Evolutionary conservation across 306 rosid species (phyloP), one percentile per base, ranked within the genome.

Genomic region (Gynostemma pentaphyllum): DNA sequence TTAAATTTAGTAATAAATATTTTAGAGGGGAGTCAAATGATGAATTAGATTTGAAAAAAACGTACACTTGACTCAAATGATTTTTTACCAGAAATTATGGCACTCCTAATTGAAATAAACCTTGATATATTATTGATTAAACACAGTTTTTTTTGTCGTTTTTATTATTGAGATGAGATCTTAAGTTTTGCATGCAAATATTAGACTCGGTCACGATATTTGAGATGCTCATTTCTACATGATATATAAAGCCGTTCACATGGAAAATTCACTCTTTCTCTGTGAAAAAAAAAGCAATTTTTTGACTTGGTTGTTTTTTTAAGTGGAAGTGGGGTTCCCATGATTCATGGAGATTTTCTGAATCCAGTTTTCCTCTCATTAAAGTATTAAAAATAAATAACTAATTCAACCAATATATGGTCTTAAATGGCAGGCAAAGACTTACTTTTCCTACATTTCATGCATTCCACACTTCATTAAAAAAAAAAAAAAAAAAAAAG

Each of bases 321-420:
- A 7, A 56, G 63, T 56, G 63, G 63, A 56, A 56, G 63, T 30
- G 24, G 22, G 64, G 64, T 9, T 30, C 64, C 64, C 64, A 56
- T 56, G 64, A 56, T 56, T 34, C 64, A 56, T 56, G 64, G 64
- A 56, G 64, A 56, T 56, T n/a, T 34, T 0, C 15, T 14, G 2
- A 52, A 26, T 2, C 28, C 11, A 4, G 5, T 27, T 50, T 52
- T 24, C n/a, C 2, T 50, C 11, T 0, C 24, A 13, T 52, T 52
- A 14, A 52, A 52, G 60, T 52, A 27, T 12, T 2, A 6, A 9
- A 9, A 56, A 32, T 8, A 9, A 56, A 56, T 55, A 56, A 56
- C 30, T 18, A 30, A 32, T 9, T 56, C 28, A 56, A 9, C n/a
- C n/a, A 32, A 18, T 9, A n/a, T 32, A 24, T 30, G 62, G 44